These are phyloP conservation scores for Suillus subalutaceus DNA, from an alignment of 768 basidiomycete species.

Conservation along the genomic window DNA sequence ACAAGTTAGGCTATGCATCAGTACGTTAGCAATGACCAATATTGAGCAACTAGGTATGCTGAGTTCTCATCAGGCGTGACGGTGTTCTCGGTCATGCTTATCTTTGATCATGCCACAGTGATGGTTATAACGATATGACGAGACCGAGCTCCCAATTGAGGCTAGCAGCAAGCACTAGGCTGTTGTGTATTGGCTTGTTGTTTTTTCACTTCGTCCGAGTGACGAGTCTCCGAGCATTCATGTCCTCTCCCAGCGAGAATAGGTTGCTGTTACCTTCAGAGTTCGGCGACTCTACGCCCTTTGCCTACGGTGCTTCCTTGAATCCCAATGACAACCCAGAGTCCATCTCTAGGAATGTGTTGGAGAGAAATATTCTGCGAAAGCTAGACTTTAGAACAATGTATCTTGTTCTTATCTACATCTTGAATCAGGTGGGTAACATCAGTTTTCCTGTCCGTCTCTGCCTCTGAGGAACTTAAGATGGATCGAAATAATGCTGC, in stretches of 20 bases:
- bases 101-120: too few species aligned
- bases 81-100: too few species aligned
- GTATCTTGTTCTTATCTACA: constrained; percentile 46
- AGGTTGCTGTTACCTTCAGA: neutral
- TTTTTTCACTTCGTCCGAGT: too few species aligned
- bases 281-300: neutral
- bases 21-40: too few species aligned
- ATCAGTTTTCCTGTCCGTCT: neutral
- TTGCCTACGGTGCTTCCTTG: neutral
- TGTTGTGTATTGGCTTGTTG: too few species aligned
- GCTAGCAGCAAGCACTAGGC: too few species aligned
- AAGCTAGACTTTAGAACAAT: constrained; percentile 45
- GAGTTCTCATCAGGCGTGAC: too few species aligned
- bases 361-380: constrained; percentile 41
- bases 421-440: constrained; percentile 43
- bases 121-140: too few species aligned
- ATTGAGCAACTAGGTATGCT: too few species aligned
- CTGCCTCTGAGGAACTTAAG: neutral
- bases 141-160: too few species aligned
- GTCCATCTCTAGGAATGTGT: constrained; percentile 22
- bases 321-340: neutral
- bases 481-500: constrained; percentile 69
- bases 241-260: neutral
- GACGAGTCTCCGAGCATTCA: neutral
- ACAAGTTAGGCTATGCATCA: too few species aligned